Base-by-base conservation (phyloP, 108 stramenopile genomes). In the Cyclotella choctawhatcheeana region DNA sequence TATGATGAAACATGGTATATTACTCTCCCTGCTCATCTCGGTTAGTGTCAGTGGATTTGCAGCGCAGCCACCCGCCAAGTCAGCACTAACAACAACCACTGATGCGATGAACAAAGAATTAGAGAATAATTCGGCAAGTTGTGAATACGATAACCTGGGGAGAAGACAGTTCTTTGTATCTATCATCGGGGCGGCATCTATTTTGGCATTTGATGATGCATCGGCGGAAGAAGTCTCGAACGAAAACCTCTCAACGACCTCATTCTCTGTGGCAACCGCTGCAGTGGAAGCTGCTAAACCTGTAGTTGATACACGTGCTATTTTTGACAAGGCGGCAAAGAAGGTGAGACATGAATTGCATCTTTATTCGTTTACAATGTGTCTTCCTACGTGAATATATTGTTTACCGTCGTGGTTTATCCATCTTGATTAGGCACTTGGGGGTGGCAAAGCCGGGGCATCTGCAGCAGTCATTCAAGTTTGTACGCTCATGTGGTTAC, bases 401-500 rank as follows among this genome's bases (percentile, higher is more conserved):
- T n/a, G n/a, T n/a, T n/a, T n/a, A n/a, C n/a, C n/a, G n/a, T n/a
- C n/a, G n/a, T n/a, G n/a, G n/a, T n/a, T n/a, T n/a, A n/a, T n/a
- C n/a, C n/a, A n/a, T n/a, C n/a, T n/a, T n/a, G n/a, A n/a, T n/a
- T n/a, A n/a, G n/a, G n/a, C 18, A 14, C 18, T 10, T n/a, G 6
- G 4, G 18, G 48, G 96, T 34, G 96, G 96, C 33, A 90, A 90
- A 53, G 93, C 96, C 16, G 96, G 96, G 18, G 96, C 96, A 44
- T 72, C 90, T 18, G 96, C 96, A 29, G 86, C 92, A 21, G 88
- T 93, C 14, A 79, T 92, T 22, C 93, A 97, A 81, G 98, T 99
- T 17, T 64, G 77, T 47, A 79, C 85, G 30, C 86, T 99, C 51
- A 99, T 99, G 99, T 99, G 99, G 99, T 64, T 99, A 34, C 83